A percentile compares a stretch with the other conserved stretches of the same genome.
Conservation (phyloP, 1,284 basidiomycete species). For the Leccinum huronense region DNA sequence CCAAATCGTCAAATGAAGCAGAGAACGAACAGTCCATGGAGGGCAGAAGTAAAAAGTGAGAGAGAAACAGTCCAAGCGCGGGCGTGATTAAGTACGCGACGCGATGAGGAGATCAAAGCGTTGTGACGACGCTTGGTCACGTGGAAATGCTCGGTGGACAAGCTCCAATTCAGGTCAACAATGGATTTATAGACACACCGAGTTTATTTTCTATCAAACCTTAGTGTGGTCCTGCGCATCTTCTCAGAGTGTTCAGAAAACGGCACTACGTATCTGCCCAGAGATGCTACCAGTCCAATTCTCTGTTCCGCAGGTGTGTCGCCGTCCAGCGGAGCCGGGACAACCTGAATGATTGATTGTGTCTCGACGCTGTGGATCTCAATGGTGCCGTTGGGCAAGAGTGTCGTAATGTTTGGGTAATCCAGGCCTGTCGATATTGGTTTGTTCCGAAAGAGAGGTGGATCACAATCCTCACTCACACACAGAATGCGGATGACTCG, state of each 20-base stretch:
- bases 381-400: constrained; percentile 76
- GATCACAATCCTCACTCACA: constrained; percentile 50
- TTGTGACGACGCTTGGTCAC: constrained; percentile 22
- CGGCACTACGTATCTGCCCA: constrained; percentile 60
- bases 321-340: constrained; percentile 47
- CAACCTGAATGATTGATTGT: constrained; percentile 70
- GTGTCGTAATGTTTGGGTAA: constrained; percentile 74
- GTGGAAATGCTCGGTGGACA: constrained; percentile 9
- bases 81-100: constrained; percentile 18
- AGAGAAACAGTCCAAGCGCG: constrained; percentile 1
- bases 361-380: constrained; percentile 80
- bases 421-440: constrained; percentile 60
- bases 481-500: constrained; percentile 70
- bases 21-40: constrained; percentile 17
- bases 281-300: constrained; percentile 45
- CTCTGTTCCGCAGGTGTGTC: constrained; percentile 31
- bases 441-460: constrained; percentile 4
- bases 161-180: constrained; percentile 11
- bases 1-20: constrained; percentile 12
- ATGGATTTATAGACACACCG: constrained; percentile 31
- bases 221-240: constrained; percentile 42
- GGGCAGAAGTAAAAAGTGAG: neutral
- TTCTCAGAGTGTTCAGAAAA: constrained; percentile 58
- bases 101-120: constrained; percentile 21
- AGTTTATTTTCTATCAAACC: constrained; percentile 25